Conservation (phyloP, 345 rosid species). For the Gossypium sturtianum region DNA sequence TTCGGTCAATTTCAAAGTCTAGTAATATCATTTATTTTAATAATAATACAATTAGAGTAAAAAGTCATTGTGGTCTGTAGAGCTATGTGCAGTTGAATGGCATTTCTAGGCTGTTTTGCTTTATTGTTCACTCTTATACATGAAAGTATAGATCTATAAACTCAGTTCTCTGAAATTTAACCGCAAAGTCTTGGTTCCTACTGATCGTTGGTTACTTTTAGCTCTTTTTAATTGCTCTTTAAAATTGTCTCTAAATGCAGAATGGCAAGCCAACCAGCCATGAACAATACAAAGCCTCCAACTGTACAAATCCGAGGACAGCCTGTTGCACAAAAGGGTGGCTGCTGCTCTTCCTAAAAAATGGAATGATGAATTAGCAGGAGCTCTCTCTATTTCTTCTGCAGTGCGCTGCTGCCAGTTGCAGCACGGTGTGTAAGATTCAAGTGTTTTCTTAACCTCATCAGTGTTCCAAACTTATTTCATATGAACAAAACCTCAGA, state of each 20-base stretch:
- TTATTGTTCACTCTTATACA: background rate
- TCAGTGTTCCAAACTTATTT: constrained; percentile 9
- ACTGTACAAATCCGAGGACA: constrained; percentile 69
- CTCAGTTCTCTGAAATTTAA: background rate
- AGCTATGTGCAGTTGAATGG: background rate
- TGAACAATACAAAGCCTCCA: constrained; percentile 56
- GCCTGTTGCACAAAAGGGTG: constrained; percentile 58
- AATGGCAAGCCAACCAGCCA: constrained; percentile 85
- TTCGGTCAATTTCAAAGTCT: background rate
- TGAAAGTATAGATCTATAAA: too few species aligned
- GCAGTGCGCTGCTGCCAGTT: background rate
- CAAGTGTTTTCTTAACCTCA: background rate
- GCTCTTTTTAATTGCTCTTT: background rate
- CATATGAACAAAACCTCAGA: constrained; percentile 14
- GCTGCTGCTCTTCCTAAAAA: constrained; percentile 64
- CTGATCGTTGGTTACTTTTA: background rate
- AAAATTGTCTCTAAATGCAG: constrained; percentile 24
- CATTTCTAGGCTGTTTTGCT: background rate
- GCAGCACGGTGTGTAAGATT: constrained; percentile 17
- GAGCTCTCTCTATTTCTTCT: constrained; percentile 1
- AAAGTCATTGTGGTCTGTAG: background rate
- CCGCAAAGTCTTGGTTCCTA: background rate
- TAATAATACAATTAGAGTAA: background rate
- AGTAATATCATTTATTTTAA: background rate
- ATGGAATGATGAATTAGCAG: background rate